A percentile compares a stretch with the other conserved stretches of the same genome.
phyloP scores from a whole-genome alignment of 257 asterid genomes.

The Catharanthus roseus region DNA sequence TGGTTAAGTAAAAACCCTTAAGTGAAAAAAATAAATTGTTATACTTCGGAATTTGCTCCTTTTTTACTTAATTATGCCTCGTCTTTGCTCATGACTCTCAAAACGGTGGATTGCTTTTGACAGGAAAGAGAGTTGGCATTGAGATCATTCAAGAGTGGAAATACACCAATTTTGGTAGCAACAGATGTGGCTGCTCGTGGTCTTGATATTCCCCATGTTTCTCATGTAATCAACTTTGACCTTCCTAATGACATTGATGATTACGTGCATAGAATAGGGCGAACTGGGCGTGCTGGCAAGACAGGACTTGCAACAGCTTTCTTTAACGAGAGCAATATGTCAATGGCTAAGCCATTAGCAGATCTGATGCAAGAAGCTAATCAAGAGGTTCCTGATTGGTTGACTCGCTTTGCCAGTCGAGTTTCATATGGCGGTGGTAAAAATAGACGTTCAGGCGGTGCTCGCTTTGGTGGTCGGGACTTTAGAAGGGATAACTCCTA shows the following conservation, averaged over 20 bases:
- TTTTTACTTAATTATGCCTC: not conserved
- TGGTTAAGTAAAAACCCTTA: too few species aligned
- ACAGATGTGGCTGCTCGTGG: conserved; percentile 95
- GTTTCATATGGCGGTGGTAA: conserved; percentile 51
- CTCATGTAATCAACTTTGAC: conserved; percentile 79
- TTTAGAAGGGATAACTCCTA: conserved; percentile 55
- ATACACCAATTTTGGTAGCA: conserved; percentile 83
- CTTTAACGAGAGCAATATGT: conserved; percentile 60
- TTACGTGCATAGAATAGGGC: conserved; percentile 84
- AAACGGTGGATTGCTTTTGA: conserved; percentile 8
- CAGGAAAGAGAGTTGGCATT: conserved; percentile 82
- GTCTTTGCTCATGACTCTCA: not conserved
- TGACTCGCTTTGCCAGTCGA: conserved; percentile 61
- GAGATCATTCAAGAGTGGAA: conserved; percentile 78
- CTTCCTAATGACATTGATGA: conserved; percentile 85
- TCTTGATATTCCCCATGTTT: conserved; percentile 79
- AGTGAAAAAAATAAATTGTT: too few species aligned
- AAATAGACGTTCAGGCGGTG: conserved; percentile 61
- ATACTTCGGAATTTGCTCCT: not conserved
- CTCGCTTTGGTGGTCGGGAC: conserved; percentile 76
- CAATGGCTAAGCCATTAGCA: conserved; percentile 61
- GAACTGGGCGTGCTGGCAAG: conserved; percentile 93
- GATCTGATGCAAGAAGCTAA: conserved; percentile 80
- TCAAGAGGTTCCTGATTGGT: conserved; percentile 90
- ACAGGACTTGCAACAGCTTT: conserved; percentile 82